Base-by-base conservation (phyloP, 179 eudicot genomes). In the Nepenthes alata region DNA sequence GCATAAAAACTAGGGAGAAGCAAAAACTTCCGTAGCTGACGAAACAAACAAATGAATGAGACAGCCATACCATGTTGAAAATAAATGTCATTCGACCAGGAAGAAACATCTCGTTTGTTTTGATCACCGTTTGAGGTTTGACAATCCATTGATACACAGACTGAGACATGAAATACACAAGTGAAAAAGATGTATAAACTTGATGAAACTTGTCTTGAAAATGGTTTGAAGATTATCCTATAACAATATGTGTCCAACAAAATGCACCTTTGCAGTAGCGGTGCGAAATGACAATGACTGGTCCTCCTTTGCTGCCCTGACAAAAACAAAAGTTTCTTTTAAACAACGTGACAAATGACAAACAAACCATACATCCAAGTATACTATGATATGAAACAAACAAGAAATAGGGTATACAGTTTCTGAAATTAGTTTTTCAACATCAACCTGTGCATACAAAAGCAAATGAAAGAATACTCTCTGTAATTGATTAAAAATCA, bases 21-120 rank as follows among this genome's bases (percentile, higher is more conserved):
- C 8, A 41, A 41, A 41, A 4, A 7, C 5, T 41, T 41, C 5
- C n/a, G 55, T 2, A 2, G 16, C 15, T 58, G 41, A 41, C 34
- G 16, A 15, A 12, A 56, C 10, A 12, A 61, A 56, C 47, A 48
- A 36, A 34, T 50, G 61, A 54, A 36, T 34, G 34, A 62, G 36
- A 69, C 58, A 63, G 60, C 49, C 79, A 53, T 75, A 89, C 98
- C 98, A 83, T 84, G 77, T 86, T 81, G 76, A 79, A 91, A 71
- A 91, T 77, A 72, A 86, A 89, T 41, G 96, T 72, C 98, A 91
- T 91, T 61, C 98, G 81, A 59, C 98, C 98, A 59, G 98, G 96
- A 62, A 89, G 91, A 66, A 91, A 91, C 98, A 91, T 84, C 75
- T 91, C 98, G 71, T 89, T 91, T 53, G 98, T 80, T 74, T 91